Evolutionary conservation across 2,329 filamentous ascomycete species (phyloP).

Genomic region (Aspergillus novofumigatus): DNA sequence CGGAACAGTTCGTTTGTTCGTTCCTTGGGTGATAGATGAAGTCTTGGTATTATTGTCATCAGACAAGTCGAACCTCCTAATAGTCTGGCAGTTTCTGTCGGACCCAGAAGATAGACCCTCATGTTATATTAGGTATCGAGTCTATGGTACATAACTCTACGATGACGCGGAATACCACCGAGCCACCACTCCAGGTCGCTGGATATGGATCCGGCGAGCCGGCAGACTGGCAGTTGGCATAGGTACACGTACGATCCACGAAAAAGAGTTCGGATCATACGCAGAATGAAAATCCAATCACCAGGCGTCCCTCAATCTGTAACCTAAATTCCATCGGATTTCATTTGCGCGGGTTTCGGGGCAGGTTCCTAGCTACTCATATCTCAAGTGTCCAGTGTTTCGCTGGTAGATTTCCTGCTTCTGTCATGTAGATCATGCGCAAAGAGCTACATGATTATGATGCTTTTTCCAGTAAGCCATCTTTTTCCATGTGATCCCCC

Average conservation of each 20-base stretch:
- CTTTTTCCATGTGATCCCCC: not conserved
- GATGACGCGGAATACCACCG: not conserved
- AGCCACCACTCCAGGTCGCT: not conserved
- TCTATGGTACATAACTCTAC: not conserved
- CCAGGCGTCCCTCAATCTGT: not conserved
- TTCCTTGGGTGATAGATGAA: slow-evolving; percentile 5
- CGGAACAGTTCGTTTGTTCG: slow-evolving; percentile 4
- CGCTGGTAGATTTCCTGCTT: not conserved
- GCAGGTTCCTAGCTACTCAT: not conserved
- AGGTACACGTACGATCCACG: not conserved
- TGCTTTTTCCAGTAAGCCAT: not conserved
- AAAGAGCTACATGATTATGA: not conserved
- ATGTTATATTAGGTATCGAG: not conserved
- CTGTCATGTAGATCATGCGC: not conserved
- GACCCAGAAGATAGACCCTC: not conserved
- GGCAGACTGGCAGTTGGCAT: not conserved
- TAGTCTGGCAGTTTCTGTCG: not conserved
- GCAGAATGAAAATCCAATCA: not conserved
- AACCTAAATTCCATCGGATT: not conserved
- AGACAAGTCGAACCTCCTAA: not conserved
- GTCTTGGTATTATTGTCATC: not conserved
- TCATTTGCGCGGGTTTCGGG: not conserved
- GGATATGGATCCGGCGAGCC: not conserved
- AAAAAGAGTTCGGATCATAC: not conserved
- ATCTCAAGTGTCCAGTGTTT: not conserved